Base-by-base conservation (phyloP, 139 green algal genomes). In the Coelastrella sp. region DNA sequence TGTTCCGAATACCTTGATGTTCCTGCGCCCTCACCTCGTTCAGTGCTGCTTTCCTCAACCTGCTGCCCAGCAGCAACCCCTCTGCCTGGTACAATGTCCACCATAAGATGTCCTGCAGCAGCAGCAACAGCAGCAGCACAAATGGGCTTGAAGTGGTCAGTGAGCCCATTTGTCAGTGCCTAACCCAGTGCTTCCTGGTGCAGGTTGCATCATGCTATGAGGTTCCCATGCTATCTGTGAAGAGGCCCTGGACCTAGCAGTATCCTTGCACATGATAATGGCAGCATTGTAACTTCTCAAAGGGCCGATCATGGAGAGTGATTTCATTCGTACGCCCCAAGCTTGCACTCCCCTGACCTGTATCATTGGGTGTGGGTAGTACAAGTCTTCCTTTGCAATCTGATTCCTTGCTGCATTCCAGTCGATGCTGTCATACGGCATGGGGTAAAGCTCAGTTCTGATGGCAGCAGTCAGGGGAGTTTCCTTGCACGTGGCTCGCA, bases 291-390 rank as follows among this genome's bases (percentile, higher is more conserved):
- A n/a, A n/a, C n/a, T n/a, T n/a, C n/a, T n/a, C n/a, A n/a, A n/a
- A n/a, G n/a, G n/a, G n/a, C n/a, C n/a, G n/a, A n/a, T n/a, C n/a
- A n/a, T n/a, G n/a, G n/a, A n/a, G n/a, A n/a, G n/a, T n/a, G n/a
- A n/a, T n/a, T n/a, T n/a, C n/a, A n/a, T n/a, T n/a, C n/a, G n/a
- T n/a, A n/a, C n/a, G n/a, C n/a, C n/a, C n/a, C n/a, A n/a, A n/a
- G n/a, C n/a, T n/a, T n/a, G 13, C 32, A 45, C 57, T 34, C 19
- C 2, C 2, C 9, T 19, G 2, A 92, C 92, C 89, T 98, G 95
- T 15, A 99, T 85, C 41, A 93, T 48, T 2, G 97, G 96, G 89
- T 99, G 98, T 0, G 98, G 97, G 92, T 99, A 99, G 95, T 99
- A 99, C 37, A 99, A 92, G 89, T 99, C 98, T 84, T 98, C 96